phyloP scores from a whole-genome alignment of 75 land plant species.

The Cupressus sempervirens region DNA sequence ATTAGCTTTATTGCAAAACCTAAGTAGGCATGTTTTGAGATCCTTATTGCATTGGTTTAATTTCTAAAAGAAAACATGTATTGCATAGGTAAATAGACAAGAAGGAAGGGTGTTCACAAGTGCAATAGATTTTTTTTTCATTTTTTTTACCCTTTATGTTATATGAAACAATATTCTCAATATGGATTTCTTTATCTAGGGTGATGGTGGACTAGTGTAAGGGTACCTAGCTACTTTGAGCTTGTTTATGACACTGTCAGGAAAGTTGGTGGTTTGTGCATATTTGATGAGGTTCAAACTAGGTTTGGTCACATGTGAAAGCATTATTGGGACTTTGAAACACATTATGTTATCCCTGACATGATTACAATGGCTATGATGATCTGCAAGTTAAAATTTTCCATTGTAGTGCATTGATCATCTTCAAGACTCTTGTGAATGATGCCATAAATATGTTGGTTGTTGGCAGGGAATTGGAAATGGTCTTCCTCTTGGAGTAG shows the following conservation, averaged over 20 bases:
- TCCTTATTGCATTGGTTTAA: background rate
- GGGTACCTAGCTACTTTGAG: conserved; percentile 87
- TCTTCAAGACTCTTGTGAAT: background rate
- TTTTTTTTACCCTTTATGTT: background rate
- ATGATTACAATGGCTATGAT: conserved; percentile 97
- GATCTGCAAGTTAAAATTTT: background rate
- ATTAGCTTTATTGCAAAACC: conserved; percentile 90
- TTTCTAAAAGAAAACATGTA: background rate
- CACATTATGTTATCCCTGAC: conserved; percentile 84
- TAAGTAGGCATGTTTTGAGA: conserved; percentile 53
- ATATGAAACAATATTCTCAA: background rate
- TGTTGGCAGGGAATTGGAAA: conserved; percentile 85
- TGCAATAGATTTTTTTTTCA: background rate
- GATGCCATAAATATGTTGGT: background rate
- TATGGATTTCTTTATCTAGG: conserved; percentile 39
- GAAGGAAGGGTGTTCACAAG: background rate
- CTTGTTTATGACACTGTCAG: conserved; percentile 68
- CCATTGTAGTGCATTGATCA: background rate
- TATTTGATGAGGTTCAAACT: conserved; percentile 91
- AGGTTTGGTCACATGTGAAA: conserved; percentile 89
- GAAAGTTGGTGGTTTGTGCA: conserved; percentile 90
- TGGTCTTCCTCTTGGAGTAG: conserved; percentile 95
- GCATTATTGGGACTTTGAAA: conserved; percentile 90
- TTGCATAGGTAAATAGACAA: background rate
- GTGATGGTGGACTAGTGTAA: conserved; percentile 93